Evolutionary conservation across 2,329 filamentous ascomycete genomes (phyloP), one percentile per base, ranked within the genome.

Genomic region (Botrytis hyacinthi): DNA sequence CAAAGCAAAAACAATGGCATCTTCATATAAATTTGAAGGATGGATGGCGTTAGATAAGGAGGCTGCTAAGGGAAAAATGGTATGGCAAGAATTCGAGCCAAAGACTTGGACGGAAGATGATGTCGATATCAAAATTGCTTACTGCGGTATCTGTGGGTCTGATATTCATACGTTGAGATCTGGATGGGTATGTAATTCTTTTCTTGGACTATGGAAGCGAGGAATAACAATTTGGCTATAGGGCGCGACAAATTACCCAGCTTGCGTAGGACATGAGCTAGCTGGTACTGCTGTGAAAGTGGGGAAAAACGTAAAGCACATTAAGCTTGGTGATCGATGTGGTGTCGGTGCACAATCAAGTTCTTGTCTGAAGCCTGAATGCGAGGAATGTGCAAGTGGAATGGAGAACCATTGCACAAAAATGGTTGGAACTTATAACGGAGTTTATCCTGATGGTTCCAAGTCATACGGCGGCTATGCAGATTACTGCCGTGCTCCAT

Each of bases 321-420:
- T 88, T 77, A 82, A 84, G 65, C 73, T 87, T 40, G 87, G 88
- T 57, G 88, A 90, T 74, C 83, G 87, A 20, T 85, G 87, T 37
- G 87, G 86, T 51, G 82, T 88, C 54, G 86, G 87, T 72, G 86
- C 86, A 10, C 86, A 88, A 59, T 73, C 69, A 26, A 91, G 69
- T 42, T 48, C 72, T 44, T 75, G 74, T 29, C 35, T 68, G 29
- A 70, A 62, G 44, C 71, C 66, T 48, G 66, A 74, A 14, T 75
- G 74, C 22, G 72, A 69, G 42, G 72, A 71, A 29, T 75, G 74
- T 37, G 69, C 67, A 35, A 70, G 66, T 26, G 65, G 65, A 26
- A 42, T 70, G 26, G 66, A 73, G 37, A 73, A 73, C 20, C 44
- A 70, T 35, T 73, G 71, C 48, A 54, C 29, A 12, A 42, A 29